Percentiles rank a stretch among this genome's conserved stretches.
Conservation (phyloP, 495 filamentous ascomycete genomes). For the Astrocystis sublimbata region DNA sequence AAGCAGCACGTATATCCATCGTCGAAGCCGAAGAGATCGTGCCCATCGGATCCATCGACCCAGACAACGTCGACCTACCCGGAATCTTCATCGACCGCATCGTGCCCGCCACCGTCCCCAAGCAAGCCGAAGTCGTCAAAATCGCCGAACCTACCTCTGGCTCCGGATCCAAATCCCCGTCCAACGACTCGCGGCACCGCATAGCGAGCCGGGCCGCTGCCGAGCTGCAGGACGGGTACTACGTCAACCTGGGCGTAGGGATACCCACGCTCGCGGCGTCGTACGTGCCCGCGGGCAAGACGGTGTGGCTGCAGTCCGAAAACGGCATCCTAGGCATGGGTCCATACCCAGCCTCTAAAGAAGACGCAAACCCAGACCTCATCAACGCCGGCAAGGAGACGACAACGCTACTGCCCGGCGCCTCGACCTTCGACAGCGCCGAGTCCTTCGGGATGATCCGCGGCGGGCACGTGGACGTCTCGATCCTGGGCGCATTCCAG, state of each 20-base stretch:
- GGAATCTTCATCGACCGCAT: slow-evolving; percentile 67
- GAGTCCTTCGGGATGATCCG: slow-evolving; percentile 66
- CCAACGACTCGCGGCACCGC: slow-evolving; percentile 50
- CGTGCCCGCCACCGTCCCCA: slow-evolving; percentile 55
- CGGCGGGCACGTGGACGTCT: slow-evolving; percentile 60
- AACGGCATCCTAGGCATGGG: slow-evolving; percentile 66
- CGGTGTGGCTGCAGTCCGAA: slow-evolving; percentile 61
- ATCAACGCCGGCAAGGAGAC: slow-evolving; percentile 67
- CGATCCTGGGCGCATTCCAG: slow-evolving; percentile 62
- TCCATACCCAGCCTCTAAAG: slow-evolving; percentile 55
- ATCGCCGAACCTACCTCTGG: slow-evolving; percentile 23
- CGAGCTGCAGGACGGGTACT: slow-evolving; percentile 64
- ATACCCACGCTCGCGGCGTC: slow-evolving; percentile 64
- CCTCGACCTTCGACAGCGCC: slow-evolving; percentile 57
- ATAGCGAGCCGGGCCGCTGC: slow-evolving; percentile 62
- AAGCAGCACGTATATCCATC: slow-evolving; percentile 62
- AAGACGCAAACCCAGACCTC: slow-evolving; percentile 58
- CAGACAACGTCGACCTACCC: slow-evolving; percentile 59
- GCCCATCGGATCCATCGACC: slow-evolving; percentile 57
- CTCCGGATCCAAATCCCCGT: slow-evolving; percentile 21
- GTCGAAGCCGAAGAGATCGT: slow-evolving; percentile 72
- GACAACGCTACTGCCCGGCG: slow-evolving; percentile 58
- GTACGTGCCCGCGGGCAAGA: slow-evolving; percentile 50
- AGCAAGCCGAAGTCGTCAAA: slow-evolving; percentile 60
- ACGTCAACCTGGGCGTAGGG: slow-evolving; percentile 66